Evolutionary conservation across 352 stramenopile genomes (phyloP), one percentile per base, ranked within the genome.

Genomic region (Salisapilia sapeloensis): DNA sequence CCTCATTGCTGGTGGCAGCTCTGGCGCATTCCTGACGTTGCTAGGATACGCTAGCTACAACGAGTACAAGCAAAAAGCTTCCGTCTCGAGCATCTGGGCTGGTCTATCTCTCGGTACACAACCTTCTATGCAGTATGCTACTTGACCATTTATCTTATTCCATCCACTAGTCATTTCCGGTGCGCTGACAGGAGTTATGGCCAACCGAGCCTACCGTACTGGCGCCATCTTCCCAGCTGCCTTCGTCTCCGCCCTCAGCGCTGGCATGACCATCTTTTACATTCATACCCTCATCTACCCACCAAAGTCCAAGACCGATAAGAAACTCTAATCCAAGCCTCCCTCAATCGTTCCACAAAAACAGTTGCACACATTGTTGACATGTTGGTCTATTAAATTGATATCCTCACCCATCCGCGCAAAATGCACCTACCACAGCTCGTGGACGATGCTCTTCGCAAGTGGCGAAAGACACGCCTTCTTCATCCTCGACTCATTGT

Each of bases 41-140:
- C 55, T 89, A 33, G 70, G 74, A 47, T 85, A 83, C 50, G 74
- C 60, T 48, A 85, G 69, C 48, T 81, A 83, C 42, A 76, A 80
- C 46, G 72, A 87, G 40, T 87, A 83, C 54, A 66, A 54, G 45
- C 70, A 85, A 50, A 75, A 58, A 40, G 62, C 70, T 0, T 59
- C 82, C 34, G 72, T 61, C 28, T 85, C 67, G 35, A 89, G 85
- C 53, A 44, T 82, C 27, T 89, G 74, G 74, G 64, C 74, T 5
- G 66, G 46, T 3, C 35, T 84, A 12, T 82, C 63, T 11, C 48
- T 80, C 34, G 46, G 53, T 46, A 39, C 15, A 41, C 54, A 3
- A 18, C 6, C 1, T 16, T 10, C 6, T 29, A 4, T n/a, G 22
- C 13, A 24, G 1, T 3, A 14, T 34, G 9, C 3, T 20, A 12